Base-by-base conservation (phyloP, 148 eudicot genomes). In the Nyssa sinensis region DNA sequence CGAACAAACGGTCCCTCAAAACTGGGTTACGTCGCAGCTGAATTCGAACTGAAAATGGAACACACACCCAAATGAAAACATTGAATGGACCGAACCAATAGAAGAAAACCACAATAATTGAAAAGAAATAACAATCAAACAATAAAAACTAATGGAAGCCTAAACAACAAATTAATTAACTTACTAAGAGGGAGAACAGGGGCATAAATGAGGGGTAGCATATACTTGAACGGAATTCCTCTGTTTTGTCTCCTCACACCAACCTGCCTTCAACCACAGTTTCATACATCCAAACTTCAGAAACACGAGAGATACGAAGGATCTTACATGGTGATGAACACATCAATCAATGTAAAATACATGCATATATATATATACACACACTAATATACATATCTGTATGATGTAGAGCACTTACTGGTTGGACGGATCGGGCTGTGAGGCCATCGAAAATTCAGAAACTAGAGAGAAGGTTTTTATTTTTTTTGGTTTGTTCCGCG, bases 181-280 rank as follows among this genome's bases (percentile, higher is more conserved):
- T 86, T 78, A 95, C 98, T 95, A 68, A 95, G 94, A 72, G 98
- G 98, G 78, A 95, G 97, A 72, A 86, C 86, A 39, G 98, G 98
- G 33, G 98, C 98, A 77, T 95, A 95, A 68, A 92, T 81, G 13
- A 95, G 80, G 61, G 98, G 97, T 67, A 90, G 80, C 78, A 95
- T 12, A 55, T 88, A 84, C 64, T 88, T 72, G 32, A 85, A 31
- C 1, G 88, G 92, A 4, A 90, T 77, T 16, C 90, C 87, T 81
- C 76, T 88, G 24, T 75, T 87, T 74, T 62, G 88, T 74, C 73
- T 79, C 78, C 73, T 82, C 32, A 68, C 70, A 59, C 72, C 72
- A 63, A 70, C 77, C 35, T 83, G 84, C 71, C 89, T 79, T 59
- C 30, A 37, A 28, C 24, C n/a, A 37, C 64, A 80, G 35, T 64